These are phyloP conservation scores for Colletotrichum liriopes DNA, from an alignment of 2,329 filamentous ascomycete species.

Conservation along the genomic window DNA sequence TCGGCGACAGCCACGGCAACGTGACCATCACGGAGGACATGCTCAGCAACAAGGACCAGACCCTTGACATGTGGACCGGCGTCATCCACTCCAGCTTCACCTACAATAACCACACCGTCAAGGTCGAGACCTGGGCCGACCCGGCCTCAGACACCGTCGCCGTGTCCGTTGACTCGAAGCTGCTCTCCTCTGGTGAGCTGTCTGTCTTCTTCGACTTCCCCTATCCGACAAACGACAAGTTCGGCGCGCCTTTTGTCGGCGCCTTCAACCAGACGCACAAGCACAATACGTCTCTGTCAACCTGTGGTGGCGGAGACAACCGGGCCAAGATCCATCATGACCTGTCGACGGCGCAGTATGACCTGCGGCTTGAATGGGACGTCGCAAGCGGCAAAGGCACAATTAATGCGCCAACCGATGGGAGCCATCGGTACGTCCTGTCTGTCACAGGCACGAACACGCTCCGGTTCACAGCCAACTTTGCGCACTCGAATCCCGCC, in stretches of 20 bases:
- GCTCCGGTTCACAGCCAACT: slow-evolving; percentile 52
- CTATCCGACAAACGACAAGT: slow-evolving; percentile 65
- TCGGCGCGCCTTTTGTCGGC: slow-evolving; percentile 69
- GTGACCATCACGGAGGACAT: slow-evolving; percentile 53
- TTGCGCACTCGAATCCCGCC: slow-evolving; percentile 48
- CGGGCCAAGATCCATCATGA: slow-evolving; percentile 60
- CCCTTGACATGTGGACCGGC: slow-evolving; percentile 65
- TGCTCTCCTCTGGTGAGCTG: slow-evolving; percentile 56
- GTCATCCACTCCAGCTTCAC: slow-evolving; percentile 60
- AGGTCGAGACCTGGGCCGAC: slow-evolving; percentile 62
- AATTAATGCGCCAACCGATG: slow-evolving; percentile 52
- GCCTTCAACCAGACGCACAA: slow-evolving; percentile 63
- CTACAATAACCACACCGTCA: slow-evolving; percentile 56
- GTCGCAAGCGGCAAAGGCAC: slow-evolving; percentile 45
- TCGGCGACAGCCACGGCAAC: slow-evolving; percentile 51
- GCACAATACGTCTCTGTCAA: slow-evolving; percentile 58
- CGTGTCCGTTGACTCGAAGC: slow-evolving; percentile 58
- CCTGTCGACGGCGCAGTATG: slow-evolving; percentile 60
- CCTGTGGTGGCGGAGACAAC: slow-evolving; percentile 39
- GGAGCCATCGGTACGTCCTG: slow-evolving; percentile 62
- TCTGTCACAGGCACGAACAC: slow-evolving; percentile 45
- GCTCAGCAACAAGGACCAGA: slow-evolving; percentile 58
- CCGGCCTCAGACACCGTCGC: slow-evolving; percentile 63
- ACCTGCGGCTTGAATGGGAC: slow-evolving; percentile 57
- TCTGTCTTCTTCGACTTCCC: slow-evolving; percentile 69